Conservation (phyloP, 805 yeast genomes). For the Candida maris region DNA sequence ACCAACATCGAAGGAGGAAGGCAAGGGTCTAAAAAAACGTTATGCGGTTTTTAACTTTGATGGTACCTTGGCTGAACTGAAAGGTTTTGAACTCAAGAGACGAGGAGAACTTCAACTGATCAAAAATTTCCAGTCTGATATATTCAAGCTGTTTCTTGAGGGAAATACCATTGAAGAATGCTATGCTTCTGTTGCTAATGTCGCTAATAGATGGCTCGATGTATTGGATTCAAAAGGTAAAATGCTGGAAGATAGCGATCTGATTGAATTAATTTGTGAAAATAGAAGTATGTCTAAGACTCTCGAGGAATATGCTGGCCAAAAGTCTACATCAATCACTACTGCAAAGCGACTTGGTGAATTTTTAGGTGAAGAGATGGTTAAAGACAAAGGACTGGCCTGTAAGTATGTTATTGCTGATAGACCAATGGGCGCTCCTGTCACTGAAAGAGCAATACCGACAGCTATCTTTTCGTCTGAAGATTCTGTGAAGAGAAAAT, state of each 20-base stretch:
- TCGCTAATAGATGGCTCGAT: slow-evolving; percentile 95
- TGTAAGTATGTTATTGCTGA: slow-evolving; percentile 89
- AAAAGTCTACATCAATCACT: slow-evolving; percentile 92
- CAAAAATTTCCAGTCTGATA: slow-evolving; percentile 92
- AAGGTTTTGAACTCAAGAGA: slow-evolving; percentile 94
- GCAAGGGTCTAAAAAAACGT: slow-evolving; percentile 91
- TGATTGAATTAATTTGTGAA: slow-evolving; percentile 92
- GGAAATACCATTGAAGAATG: slow-evolving; percentile 78
- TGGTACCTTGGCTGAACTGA: slow-evolving; percentile 89
- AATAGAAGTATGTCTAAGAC: slow-evolving; percentile 94
- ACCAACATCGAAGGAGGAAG: slow-evolving; percentile 97
- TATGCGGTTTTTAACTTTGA: slow-evolving; percentile 96
- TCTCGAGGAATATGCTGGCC: slow-evolving; percentile 80
- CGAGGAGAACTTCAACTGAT: slow-evolving; percentile 93
- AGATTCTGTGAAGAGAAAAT: slow-evolving; percentile 59
- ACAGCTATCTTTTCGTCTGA: slow-evolving; percentile 94
- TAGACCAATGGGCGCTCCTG: slow-evolving; percentile 80
- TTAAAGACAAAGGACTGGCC: slow-evolving; percentile 91
- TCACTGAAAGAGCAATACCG: slow-evolving; percentile 94
- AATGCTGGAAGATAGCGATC: slow-evolving; percentile 87
- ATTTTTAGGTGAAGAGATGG: slow-evolving; percentile 94
- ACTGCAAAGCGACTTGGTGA: slow-evolving; percentile 93
- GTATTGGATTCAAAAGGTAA: slow-evolving; percentile 84
- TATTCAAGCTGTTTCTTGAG: slow-evolving; percentile 85
- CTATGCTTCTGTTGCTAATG: slow-evolving; percentile 83